Evolutionary conservation across 2,329 filamentous ascomycete species (phyloP), one percentile per base, ranked within the genome.

Genomic region (Pseudovirgaria hyperparasitica): DNA sequence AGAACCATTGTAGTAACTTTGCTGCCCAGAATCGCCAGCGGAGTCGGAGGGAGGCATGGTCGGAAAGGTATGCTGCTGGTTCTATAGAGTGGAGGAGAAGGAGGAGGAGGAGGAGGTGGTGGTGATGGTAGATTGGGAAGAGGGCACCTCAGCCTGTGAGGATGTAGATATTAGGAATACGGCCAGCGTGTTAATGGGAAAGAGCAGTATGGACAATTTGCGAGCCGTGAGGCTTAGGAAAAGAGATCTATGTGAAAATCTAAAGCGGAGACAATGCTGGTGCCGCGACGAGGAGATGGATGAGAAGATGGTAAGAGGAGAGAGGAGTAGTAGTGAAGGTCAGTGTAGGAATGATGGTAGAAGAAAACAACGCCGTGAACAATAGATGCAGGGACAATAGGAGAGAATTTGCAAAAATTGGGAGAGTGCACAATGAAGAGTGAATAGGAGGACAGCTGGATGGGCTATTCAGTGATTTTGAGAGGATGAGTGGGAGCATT

Each of bases 11-110:
- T 68, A 70, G 61, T 67, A 67, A 58, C 68, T 60, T 62, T 62
- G 64, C 64, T 66, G 65, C 62, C 67, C 66, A 67, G 69, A 62
- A 54, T 60, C 65, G 63, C 62, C 65, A 67, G 65, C 63, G 62
- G 65, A 68, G 54, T 62, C 59, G 62, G 63, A 65, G 58, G 64
- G 62, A 63, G 62, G 62, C 52, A 63, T 58, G 57, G 60, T 57
- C 52, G 62, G 57, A 54, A 65, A 63, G 55, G 52, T 45, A 52
- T 62, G 58, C 60, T 63, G 62, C 61, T 61, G 62, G 52, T 61
- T 61, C 54, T 55, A 54, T 53, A n/a, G n/a, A n/a, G 60, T 50
- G 52, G 57, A 57, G 55, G 58, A 54, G 59, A 64, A 64, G 29
- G 26, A 38, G 39, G 44, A 42, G 24, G 27, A 31, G 37, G 33